Conservation (phyloP, 805 yeast genomes). For the Saturnispora hagleri region DNA sequence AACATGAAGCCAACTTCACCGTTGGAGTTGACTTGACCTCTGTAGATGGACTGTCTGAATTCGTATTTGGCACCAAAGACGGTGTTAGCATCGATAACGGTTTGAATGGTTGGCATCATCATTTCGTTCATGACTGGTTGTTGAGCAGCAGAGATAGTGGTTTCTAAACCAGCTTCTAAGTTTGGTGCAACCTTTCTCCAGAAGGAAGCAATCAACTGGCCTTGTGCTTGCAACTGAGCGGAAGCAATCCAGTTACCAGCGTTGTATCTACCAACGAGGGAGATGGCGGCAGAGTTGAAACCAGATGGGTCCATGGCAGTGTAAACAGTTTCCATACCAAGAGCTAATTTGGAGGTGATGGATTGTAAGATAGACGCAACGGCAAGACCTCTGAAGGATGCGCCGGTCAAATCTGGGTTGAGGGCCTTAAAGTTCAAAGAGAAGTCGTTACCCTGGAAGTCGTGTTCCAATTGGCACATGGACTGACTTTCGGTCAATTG, state of each 20-base stretch:
- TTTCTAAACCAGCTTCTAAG: conserved; percentile 92
- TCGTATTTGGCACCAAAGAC: conserved; percentile 96
- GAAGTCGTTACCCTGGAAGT: conserved; percentile 82
- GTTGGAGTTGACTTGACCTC: conserved; percentile 86
- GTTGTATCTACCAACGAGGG: conserved; percentile 84
- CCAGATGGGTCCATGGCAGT: conserved; percentile 56
- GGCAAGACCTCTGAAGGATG: conserved; percentile 81
- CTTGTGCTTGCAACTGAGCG: conserved; percentile 89
- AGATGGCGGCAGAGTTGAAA: conserved; percentile 87
- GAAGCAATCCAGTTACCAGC: conserved; percentile 87
- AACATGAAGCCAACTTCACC: conserved; percentile 88
- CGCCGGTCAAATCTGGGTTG: conserved; percentile 75
- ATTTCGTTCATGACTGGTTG: conserved; percentile 68
- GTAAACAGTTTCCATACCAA: conserved; percentile 91
- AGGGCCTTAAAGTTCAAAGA: conserved; percentile 83
- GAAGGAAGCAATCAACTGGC: conserved; percentile 80
- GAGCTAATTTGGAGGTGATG: conserved; percentile 68
- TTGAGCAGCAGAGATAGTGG: conserved; percentile 69
- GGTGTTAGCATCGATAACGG: conserved; percentile 83
- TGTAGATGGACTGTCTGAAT: conserved; percentile 90
- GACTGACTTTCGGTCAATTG: conserved; percentile 84
- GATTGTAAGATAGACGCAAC: conserved; percentile 89
- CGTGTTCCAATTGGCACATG: conserved; percentile 95
- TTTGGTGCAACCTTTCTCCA: conserved; percentile 90
- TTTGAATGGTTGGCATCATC: conserved; percentile 72